Evolutionary conservation across 345 rosid genomes (phyloP), one percentile per base, ranked within the genome.

Genomic region (Mallotus nudiflorus): DNA sequence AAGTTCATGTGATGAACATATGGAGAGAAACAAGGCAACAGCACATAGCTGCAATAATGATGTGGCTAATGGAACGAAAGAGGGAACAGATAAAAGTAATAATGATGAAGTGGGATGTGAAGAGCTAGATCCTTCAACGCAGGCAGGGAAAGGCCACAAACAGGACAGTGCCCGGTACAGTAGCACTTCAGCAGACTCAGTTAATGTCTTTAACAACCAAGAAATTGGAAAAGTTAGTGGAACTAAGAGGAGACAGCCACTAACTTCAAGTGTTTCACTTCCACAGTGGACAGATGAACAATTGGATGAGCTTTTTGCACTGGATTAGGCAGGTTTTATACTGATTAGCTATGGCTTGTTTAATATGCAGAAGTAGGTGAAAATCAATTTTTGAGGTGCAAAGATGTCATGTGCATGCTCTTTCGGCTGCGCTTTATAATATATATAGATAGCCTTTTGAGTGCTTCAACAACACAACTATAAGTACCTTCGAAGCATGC

Each of bases 271-370:
- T 60, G 71, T 75, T 71, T 66, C 81, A 49, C 78, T 81, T 45
- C 91, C 88, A 15, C 83, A 82, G 66, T 92, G 98, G 96, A 92
- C 98, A 0, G 95, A 92, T 61, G 96, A 92, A 71, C 98, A 92
- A 69, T 80, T 92, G 56, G 91, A 90, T 70, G 86, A 87, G 81
- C 92, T 92, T 66, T 78, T 88, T 68, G 85, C 76, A 42, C 85
- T 81, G 50, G 98, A 90, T 66, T 84, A 80, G 78, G 53, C 11
- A 52, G 58, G 35, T 62, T 13, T 27, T 37, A 10, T n/a, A 42
- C 22, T 39, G 9, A 22, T 61, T 9, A 10, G 46, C 10, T 33
- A 12, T 11, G 1, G 33, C 55, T 29, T 13, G 65, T 4, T 57
- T 10, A 16, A 19, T 46, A 19, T 45, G 18, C 1, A 39, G 57